phyloP scores from a whole-genome alignment of 305 asterid species.

The Caryopteris hybrid region DNA sequence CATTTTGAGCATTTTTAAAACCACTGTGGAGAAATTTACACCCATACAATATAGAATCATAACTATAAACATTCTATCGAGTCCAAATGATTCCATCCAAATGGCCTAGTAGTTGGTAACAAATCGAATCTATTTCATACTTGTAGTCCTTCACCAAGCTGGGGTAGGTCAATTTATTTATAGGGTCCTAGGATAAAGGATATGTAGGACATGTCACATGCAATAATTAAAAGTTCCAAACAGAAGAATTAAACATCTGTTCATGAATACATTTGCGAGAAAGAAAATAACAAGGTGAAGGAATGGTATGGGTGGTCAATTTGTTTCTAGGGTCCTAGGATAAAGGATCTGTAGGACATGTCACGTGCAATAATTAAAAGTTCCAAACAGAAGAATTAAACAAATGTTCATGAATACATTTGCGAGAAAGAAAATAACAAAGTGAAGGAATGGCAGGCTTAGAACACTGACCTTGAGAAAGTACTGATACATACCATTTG shows the following conservation, averaged over 20 bases:
- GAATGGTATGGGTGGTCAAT: too few species aligned
- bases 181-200: neutral
- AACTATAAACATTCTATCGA: too few species aligned
- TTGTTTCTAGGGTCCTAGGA: neutral
- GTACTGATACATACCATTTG: constrained; percentile 80
- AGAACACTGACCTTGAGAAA: constrained; percentile 61
- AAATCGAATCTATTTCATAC: neutral
- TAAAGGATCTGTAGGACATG: neutral
- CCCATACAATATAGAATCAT: neutral
- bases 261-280: neutral
- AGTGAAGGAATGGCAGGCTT: neutral
- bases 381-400: neutral
- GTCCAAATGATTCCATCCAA: neutral
- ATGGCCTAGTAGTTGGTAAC: neutral
- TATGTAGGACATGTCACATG: neutral
- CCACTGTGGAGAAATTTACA: neutral
- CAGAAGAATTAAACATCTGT: neutral
- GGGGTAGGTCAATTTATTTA: neutral
- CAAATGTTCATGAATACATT: neutral
- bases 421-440: neutral
- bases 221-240: neutral
- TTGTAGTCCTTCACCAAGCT: neutral
- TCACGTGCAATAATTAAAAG: neutral
- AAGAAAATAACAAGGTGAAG: neutral
- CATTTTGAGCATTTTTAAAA: neutral